Evolutionary conservation across 1,284 basidiomycete genomes (phyloP).

Genomic region (Boletellus deceptivus): DNA sequence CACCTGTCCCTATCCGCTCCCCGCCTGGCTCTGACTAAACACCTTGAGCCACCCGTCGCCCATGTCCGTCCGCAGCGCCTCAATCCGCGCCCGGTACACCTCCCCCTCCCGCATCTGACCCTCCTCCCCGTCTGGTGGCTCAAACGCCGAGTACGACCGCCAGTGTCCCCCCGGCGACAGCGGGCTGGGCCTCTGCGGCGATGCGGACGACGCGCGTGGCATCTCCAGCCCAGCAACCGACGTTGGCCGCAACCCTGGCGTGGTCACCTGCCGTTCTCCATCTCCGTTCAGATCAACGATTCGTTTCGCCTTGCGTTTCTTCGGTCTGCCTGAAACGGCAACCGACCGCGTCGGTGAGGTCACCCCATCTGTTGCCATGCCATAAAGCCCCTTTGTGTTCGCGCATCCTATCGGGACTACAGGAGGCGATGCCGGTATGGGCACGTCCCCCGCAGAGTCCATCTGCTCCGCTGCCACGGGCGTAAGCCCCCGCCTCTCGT

Average conservation of each 20-base stretch:
- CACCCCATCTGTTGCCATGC: slow-evolving; percentile 33
- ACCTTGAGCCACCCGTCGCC: slow-evolving; percentile 86
- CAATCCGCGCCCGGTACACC: slow-evolving; percentile 72
- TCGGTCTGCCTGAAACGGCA: slow-evolving; percentile 41
- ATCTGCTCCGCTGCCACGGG: slow-evolving; percentile 49
- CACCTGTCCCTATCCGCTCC: neutral
- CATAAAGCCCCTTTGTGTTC: slow-evolving; percentile 20
- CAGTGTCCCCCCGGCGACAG: slow-evolving; percentile 16
- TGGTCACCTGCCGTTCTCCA: slow-evolving; percentile 33
- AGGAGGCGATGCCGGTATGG: slow-evolving; percentile 56
- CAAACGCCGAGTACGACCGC: slow-evolving; percentile 48
- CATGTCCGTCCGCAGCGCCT: slow-evolving; percentile 80
- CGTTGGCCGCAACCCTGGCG: slow-evolving; percentile 9
- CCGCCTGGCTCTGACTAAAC: slow-evolving; percentile 59
- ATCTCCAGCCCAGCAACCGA: slow-evolving; percentile 19
- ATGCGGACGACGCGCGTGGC: slow-evolving; percentile 43
- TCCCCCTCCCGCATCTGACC: slow-evolving; percentile 49
- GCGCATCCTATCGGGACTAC: slow-evolving; percentile 51
- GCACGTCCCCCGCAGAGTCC: slow-evolving; percentile 47
- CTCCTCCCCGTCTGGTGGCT: slow-evolving; percentile 40
- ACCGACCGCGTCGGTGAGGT: slow-evolving; percentile 45
- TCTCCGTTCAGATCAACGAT: slow-evolving; percentile 65
- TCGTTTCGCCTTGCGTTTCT: slow-evolving; percentile 61
- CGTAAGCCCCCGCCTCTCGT: slow-evolving; percentile 67
- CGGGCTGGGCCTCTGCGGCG: slow-evolving; percentile 43